Percentiles rank a stretch among this genome's conserved stretches.
These are phyloP conservation scores for Sclerospora graminicola DNA, from an alignment of 352 stramenopile genomes.

Conservation along the genomic window DNA sequence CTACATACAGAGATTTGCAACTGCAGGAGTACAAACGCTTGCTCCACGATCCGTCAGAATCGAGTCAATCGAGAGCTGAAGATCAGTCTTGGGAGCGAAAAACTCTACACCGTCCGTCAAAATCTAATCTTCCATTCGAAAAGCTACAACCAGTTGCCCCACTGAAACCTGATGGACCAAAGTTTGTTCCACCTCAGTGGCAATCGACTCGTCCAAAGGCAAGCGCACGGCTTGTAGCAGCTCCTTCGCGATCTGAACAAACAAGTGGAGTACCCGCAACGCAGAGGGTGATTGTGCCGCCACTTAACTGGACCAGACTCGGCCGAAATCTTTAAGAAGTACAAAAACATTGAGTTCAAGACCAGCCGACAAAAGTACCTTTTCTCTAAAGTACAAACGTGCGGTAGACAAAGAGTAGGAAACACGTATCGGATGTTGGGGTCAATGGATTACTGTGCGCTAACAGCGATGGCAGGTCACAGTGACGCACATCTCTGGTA, in stretches of 20 bases:
- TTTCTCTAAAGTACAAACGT: too few relatives aligned
- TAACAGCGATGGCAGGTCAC: slow-evolving; percentile 1
- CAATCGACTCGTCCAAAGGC: slow-evolving; percentile 45
- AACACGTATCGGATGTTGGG: slow-evolving; percentile 7
- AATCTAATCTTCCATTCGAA: slow-evolving; percentile 12
- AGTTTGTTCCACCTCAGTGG: slow-evolving; percentile 33
- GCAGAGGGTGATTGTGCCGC: too few relatives aligned
- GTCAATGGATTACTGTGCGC: slow-evolving; percentile 7
- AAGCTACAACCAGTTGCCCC: slow-evolving; percentile 15
- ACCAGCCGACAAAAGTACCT: too few relatives aligned
- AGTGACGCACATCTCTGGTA: slow-evolving; percentile 2
- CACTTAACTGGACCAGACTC: too few relatives aligned
- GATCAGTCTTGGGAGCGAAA: slow-evolving; percentile 7
- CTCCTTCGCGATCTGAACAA: too few relatives aligned
- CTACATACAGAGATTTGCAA: too few relatives aligned
- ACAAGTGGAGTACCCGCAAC: too few relatives aligned
- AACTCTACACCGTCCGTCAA: slow-evolving; percentile 6
- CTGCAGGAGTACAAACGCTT: slow-evolving; percentile 47
- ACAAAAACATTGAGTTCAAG: too few relatives aligned
- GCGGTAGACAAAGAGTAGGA: neutral
- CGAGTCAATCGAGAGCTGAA: slow-evolving; percentile 5
- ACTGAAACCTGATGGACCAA: slow-evolving; percentile 7
- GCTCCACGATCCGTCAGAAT: neutral
- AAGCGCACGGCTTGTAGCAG: slow-evolving; percentile 1
- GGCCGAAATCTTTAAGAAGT: too few relatives aligned